These are phyloP conservation scores for Thielaviopsis ethacetica DNA, from an alignment of 2,329 filamentous ascomycete species.

Conservation along the genomic window DNA sequence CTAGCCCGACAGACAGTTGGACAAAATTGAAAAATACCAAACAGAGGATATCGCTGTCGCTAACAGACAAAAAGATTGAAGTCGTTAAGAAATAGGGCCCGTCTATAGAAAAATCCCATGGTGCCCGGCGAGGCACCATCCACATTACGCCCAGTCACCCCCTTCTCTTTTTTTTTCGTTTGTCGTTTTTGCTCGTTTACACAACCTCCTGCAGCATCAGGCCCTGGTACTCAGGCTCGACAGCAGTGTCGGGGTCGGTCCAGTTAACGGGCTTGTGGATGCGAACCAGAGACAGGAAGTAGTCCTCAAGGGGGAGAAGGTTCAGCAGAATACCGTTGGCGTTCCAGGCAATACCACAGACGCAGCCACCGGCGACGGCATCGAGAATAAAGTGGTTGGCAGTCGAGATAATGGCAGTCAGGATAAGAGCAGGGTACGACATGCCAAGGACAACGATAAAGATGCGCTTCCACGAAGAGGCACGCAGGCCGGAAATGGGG, in stretches of 20 bases:
- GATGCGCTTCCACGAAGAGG: slow-evolving; percentile 33
- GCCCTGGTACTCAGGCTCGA: slow-evolving; percentile 20
- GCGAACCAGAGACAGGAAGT: slow-evolving; percentile 44
- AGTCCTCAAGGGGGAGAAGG: slow-evolving; percentile 49
- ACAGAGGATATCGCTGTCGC: not conserved
- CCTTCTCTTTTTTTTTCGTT: not conserved
- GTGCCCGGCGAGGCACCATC: not conserved
- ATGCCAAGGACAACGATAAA: slow-evolving; percentile 32
- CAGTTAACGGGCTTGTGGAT: slow-evolving; percentile 46
- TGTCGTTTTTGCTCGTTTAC: not conserved
- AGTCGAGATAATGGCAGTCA: slow-evolving; percentile 52
- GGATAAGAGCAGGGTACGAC: slow-evolving; percentile 46
- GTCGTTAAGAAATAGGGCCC: not conserved
- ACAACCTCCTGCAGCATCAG: slow-evolving; percentile 13
- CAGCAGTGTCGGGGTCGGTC: slow-evolving; percentile 22
- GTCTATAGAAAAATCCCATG: not conserved
- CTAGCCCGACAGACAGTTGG: too few species aligned
- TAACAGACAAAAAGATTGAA: not conserved
- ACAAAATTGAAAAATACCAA: not conserved
- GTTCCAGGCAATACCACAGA: slow-evolving; percentile 49
- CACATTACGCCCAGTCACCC: not conserved
- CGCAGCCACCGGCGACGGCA: slow-evolving; percentile 49
- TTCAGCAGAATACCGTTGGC: slow-evolving; percentile 40
- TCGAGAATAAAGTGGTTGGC: slow-evolving; percentile 61
- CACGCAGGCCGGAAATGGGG: slow-evolving; percentile 39